These are phyloP conservation scores for Termitomyces sp. DNA, from an alignment of 768 basidiomycete species.

Conservation along the genomic window DNA sequence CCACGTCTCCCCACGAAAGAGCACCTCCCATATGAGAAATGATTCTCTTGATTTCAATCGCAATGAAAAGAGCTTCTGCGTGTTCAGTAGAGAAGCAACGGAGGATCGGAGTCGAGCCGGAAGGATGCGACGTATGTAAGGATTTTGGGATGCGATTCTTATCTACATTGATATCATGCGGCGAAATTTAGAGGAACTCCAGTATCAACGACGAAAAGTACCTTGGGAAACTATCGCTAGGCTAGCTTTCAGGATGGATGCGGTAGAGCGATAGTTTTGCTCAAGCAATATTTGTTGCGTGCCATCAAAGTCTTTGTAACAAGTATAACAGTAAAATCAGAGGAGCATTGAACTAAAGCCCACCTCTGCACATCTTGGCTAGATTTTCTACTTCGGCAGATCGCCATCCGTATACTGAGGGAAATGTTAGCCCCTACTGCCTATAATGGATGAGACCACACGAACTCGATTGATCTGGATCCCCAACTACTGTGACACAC, in stretches of 20 bases:
- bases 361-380: conserved; percentile 63
- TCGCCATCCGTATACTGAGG: conserved; percentile 78
- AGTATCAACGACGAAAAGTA: conserved; percentile 17
- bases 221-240: conserved; percentile 83
- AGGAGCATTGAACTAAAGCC: background rate
- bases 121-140: conserved; percentile 61
- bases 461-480: conserved; percentile 85
- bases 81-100: conserved; percentile 46
- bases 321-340: background rate
- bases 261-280: conserved; percentile 84
- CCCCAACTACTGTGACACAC: conserved; percentile 78
- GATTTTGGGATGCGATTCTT: conserved; percentile 70
- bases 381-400: conserved; percentile 76
- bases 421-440: conserved; percentile 1
- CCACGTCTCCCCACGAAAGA: conserved; percentile 72
- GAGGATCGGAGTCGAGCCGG: conserved; percentile 56
- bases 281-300: conserved; percentile 72
- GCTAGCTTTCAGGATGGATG: conserved; percentile 64
- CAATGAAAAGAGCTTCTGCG: conserved; percentile 66
- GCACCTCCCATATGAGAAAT: conserved; percentile 71
- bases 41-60: conserved; percentile 69
- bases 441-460: background rate
- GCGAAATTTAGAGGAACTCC: background rate
- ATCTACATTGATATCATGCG: conserved; percentile 36
- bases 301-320: conserved; percentile 50